Evolutionary conservation across 2,329 filamentous ascomycete genomes (phyloP), one percentile per base, ranked within the genome.

Genomic region (Pseudogymnoascus sp.): DNA sequence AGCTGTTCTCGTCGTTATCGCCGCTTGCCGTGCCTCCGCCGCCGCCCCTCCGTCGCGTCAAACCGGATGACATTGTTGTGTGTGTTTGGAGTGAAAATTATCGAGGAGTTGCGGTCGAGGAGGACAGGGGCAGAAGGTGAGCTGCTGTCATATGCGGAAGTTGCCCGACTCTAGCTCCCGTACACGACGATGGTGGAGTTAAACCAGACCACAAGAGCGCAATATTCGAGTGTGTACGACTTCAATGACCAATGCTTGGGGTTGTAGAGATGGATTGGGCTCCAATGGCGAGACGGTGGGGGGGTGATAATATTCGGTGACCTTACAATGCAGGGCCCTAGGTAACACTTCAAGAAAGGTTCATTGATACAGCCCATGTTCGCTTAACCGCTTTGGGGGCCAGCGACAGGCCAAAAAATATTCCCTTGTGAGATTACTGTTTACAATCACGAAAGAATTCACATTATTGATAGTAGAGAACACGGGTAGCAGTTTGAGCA

Each of bases 31-130:
- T 79, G 70, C 80, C 84, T 70, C 79, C 85, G 69, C 82, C 86
- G 73, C 83, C 87, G 78, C 86, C 83, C 72, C 87, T 80, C 82
- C 83, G 82, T 74, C 83, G 76, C 64, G 83, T 86, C 72, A 86
- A 76, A 68, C 82, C 82, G 64, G 82, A 83, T 64, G 79, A 78
- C 69, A 77, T 78, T 61, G 66, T 61, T 37, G 45, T 59, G 62
- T 39, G 31, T 52, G 45, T 55, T 64, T 63, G 60, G 60, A 55
- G 59, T 59, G 35, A 59, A 39, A 35, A 36, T 36, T 36, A 59
- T 59, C 35, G 55, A 39, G 55, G 55, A 59, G 31, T 59, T 59
- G 55, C 35, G 55, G 31, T 39, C 55, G 35, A 59, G 35, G 55
- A 39, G 55, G 31, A 29, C 55, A 59, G 35, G 55, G 55, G 31